Conservation (phyloP, 1,139 yeast species). For the Scheffersomyces stambukii region DNA sequence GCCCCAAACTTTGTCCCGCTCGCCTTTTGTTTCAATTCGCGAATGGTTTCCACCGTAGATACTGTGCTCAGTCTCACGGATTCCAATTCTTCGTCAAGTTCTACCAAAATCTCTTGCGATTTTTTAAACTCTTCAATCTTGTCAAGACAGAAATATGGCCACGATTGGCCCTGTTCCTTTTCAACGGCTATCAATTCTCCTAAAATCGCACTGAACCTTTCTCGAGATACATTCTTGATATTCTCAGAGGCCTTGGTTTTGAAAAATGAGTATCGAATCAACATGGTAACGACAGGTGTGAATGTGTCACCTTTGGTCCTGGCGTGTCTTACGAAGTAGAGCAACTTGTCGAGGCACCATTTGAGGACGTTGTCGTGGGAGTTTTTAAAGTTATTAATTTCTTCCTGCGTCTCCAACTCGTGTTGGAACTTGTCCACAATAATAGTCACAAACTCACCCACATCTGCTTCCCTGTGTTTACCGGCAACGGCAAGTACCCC, state of each 20-base stretch:
- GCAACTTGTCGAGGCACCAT: slow-evolving; percentile 67
- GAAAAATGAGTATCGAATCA: slow-evolving; percentile 59
- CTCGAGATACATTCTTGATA: slow-evolving; percentile 44
- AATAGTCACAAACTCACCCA: slow-evolving; percentile 6
- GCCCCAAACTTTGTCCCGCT: too few species aligned
- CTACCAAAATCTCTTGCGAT: slow-evolving; percentile 23
- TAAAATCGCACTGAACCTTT: slow-evolving; percentile 62
- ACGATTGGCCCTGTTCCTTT: slow-evolving; percentile 45
- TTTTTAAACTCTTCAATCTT: slow-evolving; percentile 24
- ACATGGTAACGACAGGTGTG: slow-evolving; percentile 41
- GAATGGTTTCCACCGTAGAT: slow-evolving; percentile 45
- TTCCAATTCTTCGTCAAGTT: slow-evolving; percentile 53
- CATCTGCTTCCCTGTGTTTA: slow-evolving; percentile 13
- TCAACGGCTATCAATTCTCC: slow-evolving; percentile 50
- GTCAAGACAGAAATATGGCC: slow-evolving; percentile 51
- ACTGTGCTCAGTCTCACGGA: slow-evolving; percentile 49
- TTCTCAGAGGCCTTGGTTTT: slow-evolving; percentile 23
- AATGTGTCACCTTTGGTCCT: slow-evolving; percentile 17
- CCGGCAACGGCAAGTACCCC: slow-evolving; percentile 38
- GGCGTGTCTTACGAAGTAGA: slow-evolving; percentile 53
- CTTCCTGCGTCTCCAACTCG: slow-evolving; percentile 21
- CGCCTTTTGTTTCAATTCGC: slow-evolving; percentile 13
- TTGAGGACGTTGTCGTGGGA: slow-evolving; percentile 45
- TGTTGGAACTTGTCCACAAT: slow-evolving; percentile 14
- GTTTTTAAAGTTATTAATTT: slow-evolving; percentile 12